Base-by-base conservation (phyloP, 352 stramenopile species). In the Globisporangium camurandrum region DNA sequence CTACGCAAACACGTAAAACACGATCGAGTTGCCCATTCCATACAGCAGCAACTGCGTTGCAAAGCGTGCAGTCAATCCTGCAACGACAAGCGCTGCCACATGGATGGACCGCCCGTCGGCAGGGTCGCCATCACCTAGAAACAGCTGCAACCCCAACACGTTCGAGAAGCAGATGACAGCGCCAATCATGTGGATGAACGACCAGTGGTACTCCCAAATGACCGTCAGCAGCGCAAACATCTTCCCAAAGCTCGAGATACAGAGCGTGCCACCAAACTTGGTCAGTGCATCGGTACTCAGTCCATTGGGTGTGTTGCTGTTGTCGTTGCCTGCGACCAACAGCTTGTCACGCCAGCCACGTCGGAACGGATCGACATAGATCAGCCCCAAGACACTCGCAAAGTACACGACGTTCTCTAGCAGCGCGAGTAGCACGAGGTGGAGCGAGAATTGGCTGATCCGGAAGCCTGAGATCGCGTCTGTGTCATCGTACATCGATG, bases 131-230 rank as follows among this genome's bases (percentile, higher is more conserved):
- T 88, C 75, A 11, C 51, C 59, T 9, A 92, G 62, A 33, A 88
- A 62, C 43, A 92, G 61, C 56, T 88, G 72, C 45, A 92, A 50
- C 37, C 72, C 77, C 24, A 92, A 54, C 19, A 83, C 64, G 52
- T 92, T 86, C 6, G 80, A 88, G 37, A 79, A 75, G 23, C 86
- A 61, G 10, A 92, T 77, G 12, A 92, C 69, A 12, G 58, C 69
- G 38, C 75, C 80, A 49, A 88, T 89, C 30, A 92, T 80, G 62
- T 92, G 77, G 19, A 92, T 62, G 47, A 89, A 87, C 28, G 71
- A 88, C 80, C 80, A 89, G 56, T 92, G 66, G 61, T 85, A 89
- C 59, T 92, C 80, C 80, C 80, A 92, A 47, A 92, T 92, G 28
- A 92, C 77, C 2, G 75, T 92, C 24, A 92, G 61, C 46, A 88